Evolutionary conservation across 2,329 filamentous ascomycete genomes (phyloP).

Genomic region (Decorospora gaudefroyi): DNA sequence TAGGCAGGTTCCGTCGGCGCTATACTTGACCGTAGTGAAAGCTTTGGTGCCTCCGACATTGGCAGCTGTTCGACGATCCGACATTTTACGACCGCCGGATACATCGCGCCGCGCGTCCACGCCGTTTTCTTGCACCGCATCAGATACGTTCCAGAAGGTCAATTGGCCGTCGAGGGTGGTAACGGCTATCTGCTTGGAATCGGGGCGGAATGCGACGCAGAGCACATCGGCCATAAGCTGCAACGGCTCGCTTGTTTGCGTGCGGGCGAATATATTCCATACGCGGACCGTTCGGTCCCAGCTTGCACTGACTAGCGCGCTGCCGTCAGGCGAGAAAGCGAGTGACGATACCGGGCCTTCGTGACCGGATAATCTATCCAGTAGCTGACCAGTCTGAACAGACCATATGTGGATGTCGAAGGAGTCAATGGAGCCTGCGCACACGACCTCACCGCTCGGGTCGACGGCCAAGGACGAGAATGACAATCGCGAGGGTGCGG

Average conservation of each 20-base stretch:
- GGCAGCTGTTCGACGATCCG: slow-evolving; percentile 86
- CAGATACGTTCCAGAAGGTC: slow-evolving; percentile 90
- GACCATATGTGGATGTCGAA: slow-evolving; percentile 99
- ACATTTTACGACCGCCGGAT: slow-evolving; percentile 85
- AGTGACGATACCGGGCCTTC: slow-evolving; percentile 90
- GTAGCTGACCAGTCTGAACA: slow-evolving; percentile 92
- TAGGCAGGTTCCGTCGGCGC: slow-evolving; percentile 86
- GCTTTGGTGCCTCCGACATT: slow-evolving; percentile 89
- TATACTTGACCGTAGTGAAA: slow-evolving; percentile 87
- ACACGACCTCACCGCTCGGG: slow-evolving; percentile 93
- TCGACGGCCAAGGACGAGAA: slow-evolving; percentile 97
- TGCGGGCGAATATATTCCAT: slow-evolving; percentile 93
- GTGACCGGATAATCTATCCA: slow-evolving; percentile 88
- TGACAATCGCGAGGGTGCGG: slow-evolving; percentile 84
- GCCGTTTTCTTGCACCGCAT: slow-evolving; percentile 82
- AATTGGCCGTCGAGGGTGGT: slow-evolving; percentile 92
- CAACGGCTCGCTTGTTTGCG: slow-evolving; percentile 91
- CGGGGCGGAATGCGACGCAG: slow-evolving; percentile 82
- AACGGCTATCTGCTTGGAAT: slow-evolving; percentile 87
- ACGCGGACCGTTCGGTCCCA: slow-evolving; percentile 96
- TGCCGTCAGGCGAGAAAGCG: slow-evolving; percentile 85
- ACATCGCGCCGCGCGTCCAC: slow-evolving; percentile 90
- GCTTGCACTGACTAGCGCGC: slow-evolving; percentile 83
- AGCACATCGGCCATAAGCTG: slow-evolving; percentile 91
- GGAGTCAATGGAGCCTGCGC: slow-evolving; percentile 90